Percentiles rank a stretch among this genome's conserved stretches.
These are phyloP conservation scores for Cryphonectria japonica DNA, from an alignment of 2,329 filamentous ascomycete genomes.

Conservation along the genomic window DNA sequence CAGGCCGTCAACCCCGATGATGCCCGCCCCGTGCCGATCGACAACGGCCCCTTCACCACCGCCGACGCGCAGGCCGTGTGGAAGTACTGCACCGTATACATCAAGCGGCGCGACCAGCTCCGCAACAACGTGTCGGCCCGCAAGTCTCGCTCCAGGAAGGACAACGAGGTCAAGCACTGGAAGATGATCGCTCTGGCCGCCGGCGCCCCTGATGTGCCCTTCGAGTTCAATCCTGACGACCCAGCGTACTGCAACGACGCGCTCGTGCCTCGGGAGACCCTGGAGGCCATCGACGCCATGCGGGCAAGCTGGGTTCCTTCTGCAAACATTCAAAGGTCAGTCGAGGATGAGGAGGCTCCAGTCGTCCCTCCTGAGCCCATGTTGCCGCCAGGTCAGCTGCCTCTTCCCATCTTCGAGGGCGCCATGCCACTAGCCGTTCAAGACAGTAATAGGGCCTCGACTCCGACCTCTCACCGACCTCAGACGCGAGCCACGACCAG, in stretches of 20 bases:
- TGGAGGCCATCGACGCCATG: constrained; percentile 7
- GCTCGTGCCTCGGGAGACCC: constrained; percentile 1
- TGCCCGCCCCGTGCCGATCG: neutral
- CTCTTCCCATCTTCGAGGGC: neutral
- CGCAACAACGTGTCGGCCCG: constrained; percentile 27
- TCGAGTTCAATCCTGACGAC: constrained; percentile 9
- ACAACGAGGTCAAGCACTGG: constrained; percentile 25
- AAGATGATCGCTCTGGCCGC: constrained; percentile 17
- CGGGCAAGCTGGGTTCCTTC: neutral
- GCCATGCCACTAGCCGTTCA: too few species aligned
- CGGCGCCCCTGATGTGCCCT: constrained; percentile 20
- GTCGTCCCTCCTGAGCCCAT: neutral
- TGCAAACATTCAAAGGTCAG: neutral
- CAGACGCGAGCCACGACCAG: neutral
- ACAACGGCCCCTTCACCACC: constrained; percentile 3
- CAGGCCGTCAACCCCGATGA: neutral
- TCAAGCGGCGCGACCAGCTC: constrained; percentile 27
- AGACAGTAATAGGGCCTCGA: neutral
- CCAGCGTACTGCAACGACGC: neutral
- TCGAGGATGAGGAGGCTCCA: neutral
- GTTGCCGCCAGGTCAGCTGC: neutral
- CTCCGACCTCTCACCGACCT: neutral
- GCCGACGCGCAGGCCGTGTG: constrained; percentile 26
- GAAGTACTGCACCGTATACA: constrained; percentile 26
- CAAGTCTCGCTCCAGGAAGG: constrained; percentile 21